phyloP scores from a whole-genome alignment of 176 grass and related monocot genomes.

The Cenchrus purpureus region DNA sequence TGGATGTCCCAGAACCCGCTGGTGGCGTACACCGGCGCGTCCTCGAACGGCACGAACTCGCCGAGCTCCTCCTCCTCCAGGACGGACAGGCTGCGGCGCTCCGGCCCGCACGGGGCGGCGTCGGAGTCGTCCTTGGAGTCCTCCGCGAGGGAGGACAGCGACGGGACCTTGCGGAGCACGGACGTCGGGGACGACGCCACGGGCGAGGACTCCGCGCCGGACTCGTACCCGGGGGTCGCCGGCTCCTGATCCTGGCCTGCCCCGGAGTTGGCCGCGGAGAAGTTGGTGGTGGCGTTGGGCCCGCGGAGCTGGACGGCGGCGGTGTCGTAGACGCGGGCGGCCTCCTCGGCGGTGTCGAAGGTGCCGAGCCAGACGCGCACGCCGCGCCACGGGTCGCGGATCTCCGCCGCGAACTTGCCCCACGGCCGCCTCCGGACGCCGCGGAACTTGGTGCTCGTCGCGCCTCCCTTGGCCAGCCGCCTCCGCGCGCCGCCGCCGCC shows the following conservation, averaged over 20 bases:
- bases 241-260: neutral
- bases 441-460: constrained; percentile 64
- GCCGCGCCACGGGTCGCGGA: constrained; percentile 83
- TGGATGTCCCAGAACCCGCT: constrained; percentile 59
- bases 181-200: constrained; percentile 77
- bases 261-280: neutral
- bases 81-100: constrained; percentile 9
- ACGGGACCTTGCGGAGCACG: constrained; percentile 78
- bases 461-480: constrained; percentile 20
- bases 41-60: constrained; percentile 66
- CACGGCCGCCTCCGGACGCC: constrained; percentile 83
- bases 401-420: constrained; percentile 91
- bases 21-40: constrained; percentile 57
- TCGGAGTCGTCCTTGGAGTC: constrained; percentile 35
- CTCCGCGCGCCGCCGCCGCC: constrained; percentile 9
- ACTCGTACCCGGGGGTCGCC: constrained; percentile 56
- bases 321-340: constrained; percentile 77
- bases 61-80: constrained; percentile 54
- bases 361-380: constrained; percentile 94
- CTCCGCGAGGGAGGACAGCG: constrained; percentile 45
- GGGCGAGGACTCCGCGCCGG: constrained; percentile 59
- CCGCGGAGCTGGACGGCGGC: constrained; percentile 76
- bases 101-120: neutral
- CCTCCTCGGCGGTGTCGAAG: constrained; percentile 95
- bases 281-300: constrained; percentile 63